These are phyloP conservation scores for Lentinus brumalis DNA, from an alignment of 768 basidiomycete species.

Conservation along the genomic window DNA sequence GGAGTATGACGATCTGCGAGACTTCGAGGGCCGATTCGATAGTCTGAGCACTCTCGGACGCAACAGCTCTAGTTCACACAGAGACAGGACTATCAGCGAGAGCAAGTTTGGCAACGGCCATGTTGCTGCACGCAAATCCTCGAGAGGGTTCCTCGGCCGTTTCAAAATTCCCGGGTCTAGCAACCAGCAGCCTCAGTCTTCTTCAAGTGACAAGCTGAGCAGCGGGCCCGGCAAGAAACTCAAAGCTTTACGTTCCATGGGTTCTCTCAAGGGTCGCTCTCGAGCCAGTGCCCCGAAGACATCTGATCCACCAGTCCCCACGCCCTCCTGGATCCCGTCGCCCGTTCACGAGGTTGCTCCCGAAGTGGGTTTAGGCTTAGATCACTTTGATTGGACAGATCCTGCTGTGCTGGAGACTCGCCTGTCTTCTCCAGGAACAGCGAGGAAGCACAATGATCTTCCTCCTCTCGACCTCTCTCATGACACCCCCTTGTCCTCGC, in stretches of 20 bases:
- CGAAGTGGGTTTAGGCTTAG: slow-evolving; percentile 31
- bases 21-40: slow-evolving; percentile 86
- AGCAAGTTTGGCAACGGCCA: slow-evolving; percentile 28
- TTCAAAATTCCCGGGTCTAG: slow-evolving; percentile 52
- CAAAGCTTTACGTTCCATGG: slow-evolving; percentile 79
- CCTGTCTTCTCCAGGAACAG: slow-evolving; percentile 23
- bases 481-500: slow-evolving; percentile 34
- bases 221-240: slow-evolving; percentile 51
- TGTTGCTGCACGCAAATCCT: slow-evolving; percentile 55
- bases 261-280: slow-evolving; percentile 61
- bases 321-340: slow-evolving; percentile 18
- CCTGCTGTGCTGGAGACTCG: slow-evolving; percentile 18
- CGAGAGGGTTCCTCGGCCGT: slow-evolving; percentile 66
- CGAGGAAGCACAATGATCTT: slow-evolving; percentile 26
- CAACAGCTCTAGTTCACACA: slow-evolving; percentile 33
- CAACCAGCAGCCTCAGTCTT: slow-evolving; percentile 44
- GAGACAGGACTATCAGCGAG: slow-evolving; percentile 37
- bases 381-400: slow-evolving; percentile 50
- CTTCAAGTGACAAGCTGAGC: slow-evolving; percentile 41
- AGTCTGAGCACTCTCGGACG: slow-evolving; percentile 74
- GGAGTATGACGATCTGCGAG: slow-evolving; percentile 85
- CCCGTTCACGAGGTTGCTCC: slow-evolving; percentile 11
- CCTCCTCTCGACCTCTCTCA: slow-evolving; percentile 39
- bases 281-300: not conserved
- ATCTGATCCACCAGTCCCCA: slow-evolving; percentile 19